Evolutionary conservation across 163 green algal genomes (phyloP).

Genomic region (Smithsoniella earleae): DNA sequence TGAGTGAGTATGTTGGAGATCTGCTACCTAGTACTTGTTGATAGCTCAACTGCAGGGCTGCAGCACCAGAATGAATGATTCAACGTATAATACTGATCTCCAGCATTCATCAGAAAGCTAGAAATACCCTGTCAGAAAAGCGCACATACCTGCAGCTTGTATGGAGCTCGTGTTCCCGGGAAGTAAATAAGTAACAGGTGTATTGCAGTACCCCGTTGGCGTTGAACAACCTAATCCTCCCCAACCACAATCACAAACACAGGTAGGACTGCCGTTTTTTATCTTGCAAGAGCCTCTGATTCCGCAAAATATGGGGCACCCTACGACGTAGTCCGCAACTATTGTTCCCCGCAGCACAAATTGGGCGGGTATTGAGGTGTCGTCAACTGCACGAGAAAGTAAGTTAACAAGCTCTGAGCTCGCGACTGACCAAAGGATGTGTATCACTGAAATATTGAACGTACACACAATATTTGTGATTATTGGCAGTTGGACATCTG

Average conservation of each 20-base stretch:
- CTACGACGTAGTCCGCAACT: background rate
- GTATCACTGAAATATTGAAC: background rate
- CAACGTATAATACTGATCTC: no score
- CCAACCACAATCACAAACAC: constrained; percentile 13
- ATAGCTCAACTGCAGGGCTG: no score
- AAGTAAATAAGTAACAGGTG: background rate
- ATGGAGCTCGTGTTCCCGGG: constrained; percentile 12
- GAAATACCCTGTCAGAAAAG: no score
- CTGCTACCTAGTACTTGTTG: no score
- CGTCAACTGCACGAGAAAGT: constrained; percentile 1
- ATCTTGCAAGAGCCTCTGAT: background rate
- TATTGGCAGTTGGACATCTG: background rate
- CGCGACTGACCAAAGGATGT: no score
- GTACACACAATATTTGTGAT: background rate
- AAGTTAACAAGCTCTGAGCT: no score
- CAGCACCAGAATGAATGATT: no score
- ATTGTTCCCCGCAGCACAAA: background rate
- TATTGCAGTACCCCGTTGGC: background rate
- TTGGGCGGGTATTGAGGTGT: background rate
- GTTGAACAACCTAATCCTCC: background rate
- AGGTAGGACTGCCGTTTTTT: background rate
- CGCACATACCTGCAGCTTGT: background rate
- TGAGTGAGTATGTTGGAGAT: no score
- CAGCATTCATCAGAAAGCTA: no score
- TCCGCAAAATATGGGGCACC: background rate